Percentiles rank a stretch among this genome's conserved stretches.
These are phyloP conservation scores for Geum urbanum DNA, from an alignment of 306 rosid species.

Conservation along the genomic window DNA sequence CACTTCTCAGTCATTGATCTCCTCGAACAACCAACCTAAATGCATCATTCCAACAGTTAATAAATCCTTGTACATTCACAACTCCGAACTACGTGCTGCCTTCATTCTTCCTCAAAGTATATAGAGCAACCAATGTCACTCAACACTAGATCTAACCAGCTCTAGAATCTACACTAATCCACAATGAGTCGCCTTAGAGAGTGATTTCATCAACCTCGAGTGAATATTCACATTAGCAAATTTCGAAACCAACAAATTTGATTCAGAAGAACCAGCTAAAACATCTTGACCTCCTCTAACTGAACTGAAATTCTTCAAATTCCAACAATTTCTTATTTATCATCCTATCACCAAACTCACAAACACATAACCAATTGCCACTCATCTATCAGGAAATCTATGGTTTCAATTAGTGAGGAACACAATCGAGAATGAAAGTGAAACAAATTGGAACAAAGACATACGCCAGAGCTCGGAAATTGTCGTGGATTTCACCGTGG, in stretches of 20 bases:
- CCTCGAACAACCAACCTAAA: neutral
- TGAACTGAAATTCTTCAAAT: neutral
- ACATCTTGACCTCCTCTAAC: neutral
- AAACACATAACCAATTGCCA: neutral
- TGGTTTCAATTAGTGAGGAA: neutral
- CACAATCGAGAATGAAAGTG: neutral
- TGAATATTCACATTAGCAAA: neutral
- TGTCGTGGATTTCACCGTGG: constrained; percentile 93
- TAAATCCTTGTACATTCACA: neutral
- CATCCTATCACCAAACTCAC: neutral
- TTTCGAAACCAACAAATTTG: neutral
- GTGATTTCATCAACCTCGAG: neutral
- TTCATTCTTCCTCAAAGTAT: neutral
- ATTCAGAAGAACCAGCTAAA: neutral
- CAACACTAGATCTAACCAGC: neutral
- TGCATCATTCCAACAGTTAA: neutral
- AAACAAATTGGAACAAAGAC: constrained; percentile 19
- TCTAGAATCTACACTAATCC: neutral
- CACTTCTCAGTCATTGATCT: neutral
- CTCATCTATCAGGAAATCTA: neutral
- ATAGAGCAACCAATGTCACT: neutral
- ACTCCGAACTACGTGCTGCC: neutral
- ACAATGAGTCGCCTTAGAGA: neutral
- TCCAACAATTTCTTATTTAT: neutral
- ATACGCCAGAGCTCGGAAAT: constrained; percentile 88